These are phyloP conservation scores for Candida tropicalis DNA, from an alignment of 1,139 yeast genomes.

Conservation along the genomic window DNA sequence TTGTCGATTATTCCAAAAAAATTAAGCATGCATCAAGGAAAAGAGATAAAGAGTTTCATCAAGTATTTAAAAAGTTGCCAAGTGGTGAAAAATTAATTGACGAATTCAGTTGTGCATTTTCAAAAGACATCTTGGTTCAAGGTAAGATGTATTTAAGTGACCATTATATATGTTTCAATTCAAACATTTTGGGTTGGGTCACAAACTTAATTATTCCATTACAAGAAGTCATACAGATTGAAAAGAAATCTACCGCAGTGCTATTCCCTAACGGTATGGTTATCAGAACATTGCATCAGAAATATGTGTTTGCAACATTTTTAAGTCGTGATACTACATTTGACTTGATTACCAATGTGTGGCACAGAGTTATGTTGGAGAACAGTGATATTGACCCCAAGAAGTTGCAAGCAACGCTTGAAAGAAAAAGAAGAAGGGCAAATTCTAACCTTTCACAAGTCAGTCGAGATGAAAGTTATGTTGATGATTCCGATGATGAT, in stretches of 20 bases:
- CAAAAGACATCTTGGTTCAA: conserved; percentile 70
- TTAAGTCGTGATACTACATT: conserved; percentile 68
- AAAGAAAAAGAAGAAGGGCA: conserved; percentile 16
- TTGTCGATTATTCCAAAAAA: conserved; percentile 25
- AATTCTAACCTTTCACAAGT: conserved; percentile 12
- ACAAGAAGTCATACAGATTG: conserved; percentile 70
- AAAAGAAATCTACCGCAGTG: conserved; percentile 72
- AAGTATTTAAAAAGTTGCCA: conserved; percentile 58
- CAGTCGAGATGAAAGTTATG: conserved; percentile 9
- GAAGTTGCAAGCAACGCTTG: conserved; percentile 18
- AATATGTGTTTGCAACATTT: conserved; percentile 73
- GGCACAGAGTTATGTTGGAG: conserved; percentile 50
- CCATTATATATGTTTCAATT: conserved; percentile 63
- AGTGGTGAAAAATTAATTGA: conserved; percentile 56
- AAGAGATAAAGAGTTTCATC: conserved; percentile 65
- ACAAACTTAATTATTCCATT: conserved; percentile 68
- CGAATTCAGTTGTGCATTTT: conserved; percentile 72
- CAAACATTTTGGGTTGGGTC: conserved; percentile 75
- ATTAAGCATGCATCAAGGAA: conserved; percentile 40
- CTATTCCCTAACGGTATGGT: conserved; percentile 77
- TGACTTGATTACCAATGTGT: conserved; percentile 60
- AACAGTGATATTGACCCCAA: conserved; percentile 25
- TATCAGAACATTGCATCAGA: conserved; percentile 69
- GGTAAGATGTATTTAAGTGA: conserved; percentile 70
- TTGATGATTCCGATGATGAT: conserved; percentile 13